These are phyloP conservation scores for Logfia minima DNA, from an alignment of 129 eudicot species.

Conservation along the genomic window DNA sequence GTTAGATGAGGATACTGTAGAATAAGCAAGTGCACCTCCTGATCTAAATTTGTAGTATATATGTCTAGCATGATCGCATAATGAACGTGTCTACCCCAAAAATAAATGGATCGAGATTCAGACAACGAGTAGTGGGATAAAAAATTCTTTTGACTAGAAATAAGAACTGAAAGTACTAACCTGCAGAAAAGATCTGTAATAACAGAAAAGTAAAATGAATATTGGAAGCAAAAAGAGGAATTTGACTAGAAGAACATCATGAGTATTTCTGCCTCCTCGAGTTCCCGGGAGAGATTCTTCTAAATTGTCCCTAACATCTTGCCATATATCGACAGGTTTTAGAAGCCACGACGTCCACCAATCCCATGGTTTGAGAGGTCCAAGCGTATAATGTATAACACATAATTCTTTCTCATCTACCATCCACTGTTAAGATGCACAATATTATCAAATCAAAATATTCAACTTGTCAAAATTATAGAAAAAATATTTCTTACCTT, in stretches of 20 bases:
- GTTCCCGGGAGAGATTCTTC: constrained; percentile 91
- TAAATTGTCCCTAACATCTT: constrained; percentile 64
- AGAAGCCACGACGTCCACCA: constrained; percentile 99
- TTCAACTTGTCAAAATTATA: not conserved
- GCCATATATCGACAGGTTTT: constrained; percentile 98
- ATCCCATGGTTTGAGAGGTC: constrained; percentile 99
- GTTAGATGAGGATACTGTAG: constrained; percentile 64
- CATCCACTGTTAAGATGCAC: constrained; percentile 69
- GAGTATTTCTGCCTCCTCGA: constrained; percentile 75
- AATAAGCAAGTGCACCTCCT: constrained; percentile 57
- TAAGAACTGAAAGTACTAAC: constrained; percentile 11
- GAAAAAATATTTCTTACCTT: constrained; percentile 46
- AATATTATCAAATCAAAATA: not conserved
- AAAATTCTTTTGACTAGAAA: constrained; percentile 34
- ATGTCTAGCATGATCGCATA: constrained; percentile 72
- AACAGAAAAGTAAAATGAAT: constrained; percentile 8
- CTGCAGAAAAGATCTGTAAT: constrained; percentile 14
- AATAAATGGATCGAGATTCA: constrained; percentile 5
- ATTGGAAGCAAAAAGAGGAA: constrained; percentile 74
- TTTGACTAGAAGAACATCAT: constrained; percentile 54
- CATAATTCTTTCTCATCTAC: constrained; percentile 83
- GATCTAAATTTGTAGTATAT: constrained; percentile 72
- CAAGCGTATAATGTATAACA: constrained; percentile 93
- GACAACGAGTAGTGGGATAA: constrained; percentile 4
- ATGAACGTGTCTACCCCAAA: constrained; percentile 56